Base-by-base conservation (phyloP, 1,139 yeast species). In the Geotrichum restrictum region DNA sequence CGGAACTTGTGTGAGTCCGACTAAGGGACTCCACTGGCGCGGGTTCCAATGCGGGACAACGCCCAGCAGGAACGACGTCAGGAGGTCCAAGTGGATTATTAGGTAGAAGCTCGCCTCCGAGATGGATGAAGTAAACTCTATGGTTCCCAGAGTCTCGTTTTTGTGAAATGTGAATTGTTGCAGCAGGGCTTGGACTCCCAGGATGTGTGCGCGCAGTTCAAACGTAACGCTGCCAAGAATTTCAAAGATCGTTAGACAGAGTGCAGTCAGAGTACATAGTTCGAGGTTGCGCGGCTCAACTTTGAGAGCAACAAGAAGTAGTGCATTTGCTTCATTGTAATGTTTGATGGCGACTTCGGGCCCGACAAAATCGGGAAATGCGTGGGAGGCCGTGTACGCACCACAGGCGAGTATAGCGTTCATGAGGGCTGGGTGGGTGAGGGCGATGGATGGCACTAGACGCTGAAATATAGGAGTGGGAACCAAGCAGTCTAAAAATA, bases 391-490 rank as follows among this genome's bases (percentile, higher is more conserved):
- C 37, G 43, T 36, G 31, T 29, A 36, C 11, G 53, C 52, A 1
- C 57, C 57, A 24, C 53, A 51, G 10, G 57, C 55, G 6, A 47
- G 49, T 33, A 51, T 41, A 3, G 52, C 53, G 18, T 51, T 45
- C n/a, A 54, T 29, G 11, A 54, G 39, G 22, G 46, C 52, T 7
- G 55, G 55, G n/a, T 43, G 37, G 3, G 55, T 49, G 16, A 48
- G 49, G 6, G 53, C 55, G 13, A 54, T 39, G 6, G 52, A 24
- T 2, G 57, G 57, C 6, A 52, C 51, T 14, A 51, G 41, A 3
- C 46, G 40, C 29, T 49, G 53, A 29, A 54, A 54, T 2, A 52
- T 38, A 6, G 57, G 53, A 14, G 29, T 45, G 14, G 57, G 54
- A 2, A 42, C 39, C 49, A 51, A 42, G 43, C 29, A 49, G 39